A percentile compares a stretch with the other conserved stretches of the same genome.
These are phyloP conservation scores for Backusella parvicylindrica DNA, from an alignment of 192 early-diverging fungal genomes.

Conservation along the genomic window DNA sequence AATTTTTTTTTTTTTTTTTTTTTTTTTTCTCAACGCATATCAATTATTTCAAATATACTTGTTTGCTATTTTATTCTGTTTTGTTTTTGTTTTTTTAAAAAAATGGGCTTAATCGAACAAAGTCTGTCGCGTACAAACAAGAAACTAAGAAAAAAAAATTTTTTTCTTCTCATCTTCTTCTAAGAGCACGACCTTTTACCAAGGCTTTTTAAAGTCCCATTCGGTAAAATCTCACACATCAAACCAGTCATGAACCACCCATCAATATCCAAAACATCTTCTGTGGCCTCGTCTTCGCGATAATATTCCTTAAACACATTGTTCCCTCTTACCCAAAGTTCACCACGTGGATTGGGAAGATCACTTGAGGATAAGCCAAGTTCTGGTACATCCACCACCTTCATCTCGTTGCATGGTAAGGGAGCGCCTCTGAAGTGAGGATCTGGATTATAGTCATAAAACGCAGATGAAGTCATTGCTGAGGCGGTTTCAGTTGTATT, in stretches of 20 bases:
- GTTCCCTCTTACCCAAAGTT: constrained; percentile 79
- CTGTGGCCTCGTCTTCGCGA: constrained; percentile 67
- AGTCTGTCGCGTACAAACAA: background rate
- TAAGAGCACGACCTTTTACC: constrained; percentile 50
- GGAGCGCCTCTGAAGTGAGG: constrained; percentile 56
- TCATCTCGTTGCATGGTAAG: constrained; percentile 64
- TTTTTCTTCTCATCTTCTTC: constrained; percentile 50
- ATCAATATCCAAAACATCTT: constrained; percentile 66
- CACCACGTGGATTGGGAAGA: constrained; percentile 75
- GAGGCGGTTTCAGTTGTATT: constrained; percentile 33
- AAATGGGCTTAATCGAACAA: too few species aligned
- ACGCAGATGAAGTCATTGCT: constrained; percentile 30
- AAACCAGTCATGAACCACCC: constrained; percentile 89
- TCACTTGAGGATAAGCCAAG: constrained; percentile 70
- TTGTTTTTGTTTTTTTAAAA: too few species aligned
- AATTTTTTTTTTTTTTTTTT: too few species aligned
- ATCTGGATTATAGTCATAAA: constrained; percentile 46
- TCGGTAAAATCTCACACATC: constrained; percentile 50
- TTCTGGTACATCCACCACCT: constrained; percentile 76
- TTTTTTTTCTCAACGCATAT: too few species aligned
- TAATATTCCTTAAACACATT: constrained; percentile 82
- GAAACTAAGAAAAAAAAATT: background rate
- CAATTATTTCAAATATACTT: too few species aligned
- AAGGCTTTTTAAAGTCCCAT: constrained; percentile 29
- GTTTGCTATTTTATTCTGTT: too few species aligned